Evolutionary conservation across 371 early-diverging fungal species (phyloP), one percentile per base, ranked within the genome.

Genomic region (Syncephalastrum contaminatum): DNA sequence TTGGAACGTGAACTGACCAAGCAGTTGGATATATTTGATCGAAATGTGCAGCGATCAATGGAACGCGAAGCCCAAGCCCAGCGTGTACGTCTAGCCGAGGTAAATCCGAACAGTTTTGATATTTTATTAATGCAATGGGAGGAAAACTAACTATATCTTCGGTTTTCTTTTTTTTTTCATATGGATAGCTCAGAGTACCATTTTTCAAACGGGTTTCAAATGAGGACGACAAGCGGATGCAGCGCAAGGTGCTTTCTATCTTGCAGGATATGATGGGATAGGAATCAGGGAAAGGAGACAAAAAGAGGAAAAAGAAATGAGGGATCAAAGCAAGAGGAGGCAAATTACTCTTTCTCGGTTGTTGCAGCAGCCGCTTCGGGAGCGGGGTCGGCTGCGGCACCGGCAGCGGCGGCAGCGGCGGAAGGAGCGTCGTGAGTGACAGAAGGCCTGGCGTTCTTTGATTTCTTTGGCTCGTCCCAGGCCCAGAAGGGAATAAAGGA

Each of bases 401-500:
- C 36, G 10, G 36, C 36, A 30, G 36, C 10, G 12, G 36, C 36
- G 16, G 58, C 39, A 51, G 18, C 21, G 21, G 54, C 13, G 36
- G 36, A 12, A 24, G 44, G 18, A n/a, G 46, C 20, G 15, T 30
- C 36, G 5, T 30, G 36, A 30, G 36, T 30, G 36, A 30, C 36
- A 10, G 36, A 30, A 12, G 36, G 36, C 36, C 10, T 30, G 36
- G 54, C 30, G 7, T 58, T 64, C 12, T 54, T 54, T 56, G 61
- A 63, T n/a, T 64, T 63, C 59, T 80, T 81, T 41, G 88, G 82
- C 15, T 76, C 83, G 58, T 92, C 91, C 90, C 93, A 99, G 48
- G 82, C 97, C 85, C 94, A 98, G 18, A 95, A 66, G 12, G 99
- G 99, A 62, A 93, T 88, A 72, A 99, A 99, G 62, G 93, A 92